A percentile compares a stretch with the other conserved stretches of the same genome.
Evolutionary conservation across 176 grass and related monocot genomes (phyloP).

Genomic region (Stipa capillata): DNA sequence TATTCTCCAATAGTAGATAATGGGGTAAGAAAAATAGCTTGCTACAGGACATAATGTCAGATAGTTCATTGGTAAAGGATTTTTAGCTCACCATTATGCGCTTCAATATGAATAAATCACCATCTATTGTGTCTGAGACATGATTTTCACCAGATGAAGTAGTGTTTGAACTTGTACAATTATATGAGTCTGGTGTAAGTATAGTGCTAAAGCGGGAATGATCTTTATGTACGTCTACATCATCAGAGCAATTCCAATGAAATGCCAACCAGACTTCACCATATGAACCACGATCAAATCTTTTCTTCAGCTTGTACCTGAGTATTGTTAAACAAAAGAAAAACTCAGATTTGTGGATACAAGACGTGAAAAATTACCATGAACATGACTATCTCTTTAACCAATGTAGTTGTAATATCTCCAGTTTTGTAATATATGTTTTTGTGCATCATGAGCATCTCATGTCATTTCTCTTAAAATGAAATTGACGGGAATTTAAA

Average conservation of each 20-base stretch:
- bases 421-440: too few species aligned
- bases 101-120: conserved; percentile 95
- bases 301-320: conserved; percentile 94
- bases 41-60: neutral
- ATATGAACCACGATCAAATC: conserved; percentile 91
- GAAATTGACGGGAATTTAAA: too few species aligned
- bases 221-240: conserved; percentile 40
- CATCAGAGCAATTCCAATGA: conserved; percentile 91
- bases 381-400: neutral
- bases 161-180: conserved; percentile 41
- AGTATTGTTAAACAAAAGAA: conserved; percentile 27
- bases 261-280: conserved; percentile 99
- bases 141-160: conserved; percentile 33
- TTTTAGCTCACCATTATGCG: conserved; percentile 81
- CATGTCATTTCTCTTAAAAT: too few species aligned
- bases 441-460: too few species aligned
- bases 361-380: conserved; percentile 9
- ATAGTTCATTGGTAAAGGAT: neutral
- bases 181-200: conserved; percentile 30
- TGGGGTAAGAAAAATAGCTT: neutral
- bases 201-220: conserved; percentile 17
- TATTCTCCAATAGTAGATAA: neutral
- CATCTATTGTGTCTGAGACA: conserved; percentile 38
- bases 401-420: too few species aligned
- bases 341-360: neutral